phyloP scores from a whole-genome alignment of 306 rosid genomes.

The Cicer judaicum region DNA sequence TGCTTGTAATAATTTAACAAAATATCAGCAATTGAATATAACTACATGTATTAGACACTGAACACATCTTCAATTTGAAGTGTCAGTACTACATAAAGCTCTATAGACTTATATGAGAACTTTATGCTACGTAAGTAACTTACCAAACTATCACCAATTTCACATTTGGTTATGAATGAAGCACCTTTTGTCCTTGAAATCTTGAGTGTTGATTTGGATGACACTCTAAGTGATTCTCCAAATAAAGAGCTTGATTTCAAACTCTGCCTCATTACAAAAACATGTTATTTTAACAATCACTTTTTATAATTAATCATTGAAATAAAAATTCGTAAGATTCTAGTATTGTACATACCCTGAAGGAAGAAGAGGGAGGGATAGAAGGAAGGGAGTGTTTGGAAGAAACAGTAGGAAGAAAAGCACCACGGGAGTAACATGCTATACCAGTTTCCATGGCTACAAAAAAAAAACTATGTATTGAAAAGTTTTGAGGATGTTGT shows the following conservation, averaged over 20 bases:
- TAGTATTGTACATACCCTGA: conserved; percentile 53
- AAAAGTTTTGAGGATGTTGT: conserved; percentile 31
- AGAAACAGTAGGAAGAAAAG: conserved; percentile 62
- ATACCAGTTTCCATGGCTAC: conserved; percentile 75
- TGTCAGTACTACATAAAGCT: no score
- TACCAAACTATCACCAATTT: conserved; percentile 92
- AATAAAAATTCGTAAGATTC: not conserved
- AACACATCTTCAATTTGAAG: no score
- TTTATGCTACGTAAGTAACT: conserved; percentile 35
- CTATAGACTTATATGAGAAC: no score
- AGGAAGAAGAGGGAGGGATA: conserved; percentile 66
- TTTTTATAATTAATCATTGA: not conserved
- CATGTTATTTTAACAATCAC: not conserved
- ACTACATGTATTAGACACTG: no score
- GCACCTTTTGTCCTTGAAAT: conserved; percentile 60
- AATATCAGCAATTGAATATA: no score
- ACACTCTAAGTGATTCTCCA: conserved; percentile 78
- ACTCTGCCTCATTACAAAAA: conserved; percentile 56
- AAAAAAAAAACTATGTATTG: conserved; percentile 29
- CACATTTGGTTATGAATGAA: conserved; percentile 69
- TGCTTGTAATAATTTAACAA: no score
- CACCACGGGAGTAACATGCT: conserved; percentile 69
- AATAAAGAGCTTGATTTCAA: conserved; percentile 79
- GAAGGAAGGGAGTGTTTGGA: conserved; percentile 68
- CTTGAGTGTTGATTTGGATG: conserved; percentile 67